Base-by-base conservation (phyloP, 2,329 filamentous ascomycete species). In the Aaosphaeria arxii region DNA sequence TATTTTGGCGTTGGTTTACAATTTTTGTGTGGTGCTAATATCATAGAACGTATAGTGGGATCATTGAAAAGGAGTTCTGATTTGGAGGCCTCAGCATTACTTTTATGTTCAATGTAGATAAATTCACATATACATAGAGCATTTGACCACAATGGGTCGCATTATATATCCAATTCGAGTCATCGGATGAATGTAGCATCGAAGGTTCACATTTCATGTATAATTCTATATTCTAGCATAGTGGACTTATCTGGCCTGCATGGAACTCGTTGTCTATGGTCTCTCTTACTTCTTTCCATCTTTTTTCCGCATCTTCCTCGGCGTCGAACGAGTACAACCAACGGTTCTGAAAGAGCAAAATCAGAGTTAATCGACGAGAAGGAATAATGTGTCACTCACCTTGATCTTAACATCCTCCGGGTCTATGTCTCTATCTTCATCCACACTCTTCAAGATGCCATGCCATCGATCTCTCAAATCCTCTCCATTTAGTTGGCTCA, bases 381-480 rank as follows among this genome's bases (percentile, higher is more conserved):
- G 40, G 3, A 24, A 5, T 3, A 42, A 43, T 9, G 9, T 11
- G 30, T 24, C 24, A 30, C 47, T 9, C 42, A 52, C 52, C 49
- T 49, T 56, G 31, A 62, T 51, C 53, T 54, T 60, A n/a, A 61
- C 53, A 30, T 50, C 50, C 40, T 62, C 53, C 0, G 59, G 56
- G 50, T 61, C 55, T 30, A 54, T 48, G n/a, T 51, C 46, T 30
- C 42, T 49, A 5, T 56, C 47, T 11, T 60, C 58, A 28, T 58
- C 56, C 6, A 56, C 56, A 17, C 44, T 46, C 48, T 60, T 62
- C 43, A 56, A 38, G 7, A 42, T 47, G 9, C 46, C 38, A 49
- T 62, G 59, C 59, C 58, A 62, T 30, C 57, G 42, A 52, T 62
- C 53, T 24, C 58, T 40, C 48, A 59, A 52, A 49, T 59, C 56